Percentiles rank a stretch among this genome's conserved stretches.
These are phyloP conservation scores for Sclerotinia glacialis DNA, from an alignment of 2,329 filamentous ascomycete genomes.

Conservation along the genomic window DNA sequence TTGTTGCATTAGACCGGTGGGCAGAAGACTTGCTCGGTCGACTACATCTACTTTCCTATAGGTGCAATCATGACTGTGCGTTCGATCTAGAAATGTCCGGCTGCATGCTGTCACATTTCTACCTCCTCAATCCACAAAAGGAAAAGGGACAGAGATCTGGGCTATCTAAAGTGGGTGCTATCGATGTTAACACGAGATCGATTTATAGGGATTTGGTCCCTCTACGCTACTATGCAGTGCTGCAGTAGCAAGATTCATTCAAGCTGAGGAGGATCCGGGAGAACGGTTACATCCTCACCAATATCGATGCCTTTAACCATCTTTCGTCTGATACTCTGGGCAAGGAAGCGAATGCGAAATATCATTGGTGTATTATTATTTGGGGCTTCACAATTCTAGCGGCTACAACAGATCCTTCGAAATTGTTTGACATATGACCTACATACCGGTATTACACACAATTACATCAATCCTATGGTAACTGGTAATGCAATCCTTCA, in stretches of 20 bases:
- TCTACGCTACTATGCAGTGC: neutral
- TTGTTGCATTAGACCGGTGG: neutral
- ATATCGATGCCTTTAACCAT: neutral
- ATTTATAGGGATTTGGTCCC: neutral
- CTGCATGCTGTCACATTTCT: slow-evolving; percentile 16
- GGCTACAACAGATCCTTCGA: neutral
- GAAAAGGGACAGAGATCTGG: neutral
- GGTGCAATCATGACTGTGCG: slow-evolving; percentile 1
- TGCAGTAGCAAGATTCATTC: neutral
- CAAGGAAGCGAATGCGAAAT: neutral
- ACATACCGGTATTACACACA: neutral
- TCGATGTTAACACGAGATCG: slow-evolving; percentile 5
- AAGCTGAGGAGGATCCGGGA: slow-evolving; percentile 16
- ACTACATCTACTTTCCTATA: neutral
- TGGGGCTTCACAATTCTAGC: neutral
- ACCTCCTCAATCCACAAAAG: neutral
- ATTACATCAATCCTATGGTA: neutral
- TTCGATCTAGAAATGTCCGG: neutral
- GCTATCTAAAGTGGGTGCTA: slow-evolving; percentile 1
- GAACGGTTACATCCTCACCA: neutral
- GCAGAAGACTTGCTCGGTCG: neutral
- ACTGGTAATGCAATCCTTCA: neutral
- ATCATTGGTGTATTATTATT: slow-evolving; percentile 13
- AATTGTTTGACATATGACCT: slow-evolving; percentile 12
- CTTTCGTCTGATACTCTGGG: slow-evolving; percentile 2